These are phyloP conservation scores for Geotrichum armillariae DNA, from an alignment of 1,139 yeast genomes.

Conservation along the genomic window DNA sequence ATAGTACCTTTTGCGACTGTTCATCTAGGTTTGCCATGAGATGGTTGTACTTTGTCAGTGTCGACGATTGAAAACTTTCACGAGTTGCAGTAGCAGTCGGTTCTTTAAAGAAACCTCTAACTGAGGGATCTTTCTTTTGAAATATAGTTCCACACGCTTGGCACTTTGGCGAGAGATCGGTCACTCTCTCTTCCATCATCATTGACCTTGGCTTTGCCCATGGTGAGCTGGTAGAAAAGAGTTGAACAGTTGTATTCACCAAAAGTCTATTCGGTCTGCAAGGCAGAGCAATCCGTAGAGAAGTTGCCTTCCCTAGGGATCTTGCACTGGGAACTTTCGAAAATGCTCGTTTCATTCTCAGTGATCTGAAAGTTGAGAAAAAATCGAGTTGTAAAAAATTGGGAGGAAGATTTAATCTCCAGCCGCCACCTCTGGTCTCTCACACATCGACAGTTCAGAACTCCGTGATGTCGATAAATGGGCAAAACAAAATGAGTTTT, in stretches of 20 bases:
- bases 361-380: background rate
- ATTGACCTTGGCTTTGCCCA: constrained; percentile 1
- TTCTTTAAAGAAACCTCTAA: constrained; percentile 46
- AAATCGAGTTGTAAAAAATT: background rate
- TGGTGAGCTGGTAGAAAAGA: background rate
- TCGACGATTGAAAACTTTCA: constrained; percentile 13
- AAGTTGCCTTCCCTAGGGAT: background rate
- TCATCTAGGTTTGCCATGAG: constrained; percentile 15
- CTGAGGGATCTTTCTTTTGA: constrained; percentile 42
- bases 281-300: background rate
- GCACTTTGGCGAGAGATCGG: constrained; percentile 24
- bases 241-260: too few species aligned
- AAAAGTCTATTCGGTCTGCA: background rate
- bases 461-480: constrained; percentile 1
- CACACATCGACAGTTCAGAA: background rate
- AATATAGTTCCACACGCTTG: constrained; percentile 54
- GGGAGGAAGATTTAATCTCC: constrained; percentile 7
- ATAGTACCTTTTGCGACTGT: constrained; percentile 8
- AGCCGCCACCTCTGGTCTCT: constrained; percentile 8
- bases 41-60: constrained; percentile 21
- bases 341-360: constrained; percentile 1
- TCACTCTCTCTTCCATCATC: constrained; percentile 16
- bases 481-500: constrained; percentile 12
- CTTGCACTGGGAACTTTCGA: background rate
- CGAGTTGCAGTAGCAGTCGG: constrained; percentile 11